Conservation (phyloP, 805 yeast genomes). For the Blastobotrys chiropterorum region DNA sequence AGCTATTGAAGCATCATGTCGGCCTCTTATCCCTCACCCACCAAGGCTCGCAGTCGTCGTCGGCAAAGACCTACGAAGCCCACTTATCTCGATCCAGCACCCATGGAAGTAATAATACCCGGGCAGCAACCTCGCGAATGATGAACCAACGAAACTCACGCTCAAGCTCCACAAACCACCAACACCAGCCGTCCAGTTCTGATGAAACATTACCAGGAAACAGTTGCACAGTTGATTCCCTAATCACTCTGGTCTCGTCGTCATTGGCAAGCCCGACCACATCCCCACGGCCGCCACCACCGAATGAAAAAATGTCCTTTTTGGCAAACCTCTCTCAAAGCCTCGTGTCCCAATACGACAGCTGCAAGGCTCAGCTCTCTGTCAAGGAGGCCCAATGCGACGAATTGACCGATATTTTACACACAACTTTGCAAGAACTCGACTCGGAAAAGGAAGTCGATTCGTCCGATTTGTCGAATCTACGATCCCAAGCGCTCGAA, state of each 20-base stretch:
- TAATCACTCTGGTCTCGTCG: slow-evolving; percentile 5
- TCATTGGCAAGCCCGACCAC: slow-evolving; percentile 7
- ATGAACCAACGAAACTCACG: slow-evolving; percentile 6
- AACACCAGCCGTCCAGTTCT: not conserved
- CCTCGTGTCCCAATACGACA: slow-evolving; percentile 6
- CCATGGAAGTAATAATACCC: not conserved
- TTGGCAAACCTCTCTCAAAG: slow-evolving; percentile 6
- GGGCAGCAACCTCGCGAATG: slow-evolving; percentile 15
- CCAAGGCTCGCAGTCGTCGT: slow-evolving; percentile 17
- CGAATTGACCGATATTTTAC: slow-evolving; percentile 5
- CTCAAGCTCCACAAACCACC: not conserved
- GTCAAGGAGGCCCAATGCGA: slow-evolving; percentile 4
- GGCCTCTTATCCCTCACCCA: slow-evolving; percentile 22
- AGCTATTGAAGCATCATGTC: slow-evolving; percentile 17
- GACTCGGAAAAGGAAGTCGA: slow-evolving; percentile 5
- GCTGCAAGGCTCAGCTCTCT: not conserved
- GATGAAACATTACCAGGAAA: not conserved
- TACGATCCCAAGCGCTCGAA: slow-evolving; percentile 6
- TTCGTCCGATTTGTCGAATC: not conserved
- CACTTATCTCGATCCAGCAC: not conserved
- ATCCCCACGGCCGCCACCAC: slow-evolving; percentile 8
- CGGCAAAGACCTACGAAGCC: slow-evolving; percentile 9
- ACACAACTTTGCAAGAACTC: slow-evolving; percentile 8
- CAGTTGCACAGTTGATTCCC: not conserved
- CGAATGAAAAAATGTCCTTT: slow-evolving; percentile 2